Base-by-base conservation (phyloP, 2,329 filamentous ascomycete species). In the Fusarium sp. region DNA sequence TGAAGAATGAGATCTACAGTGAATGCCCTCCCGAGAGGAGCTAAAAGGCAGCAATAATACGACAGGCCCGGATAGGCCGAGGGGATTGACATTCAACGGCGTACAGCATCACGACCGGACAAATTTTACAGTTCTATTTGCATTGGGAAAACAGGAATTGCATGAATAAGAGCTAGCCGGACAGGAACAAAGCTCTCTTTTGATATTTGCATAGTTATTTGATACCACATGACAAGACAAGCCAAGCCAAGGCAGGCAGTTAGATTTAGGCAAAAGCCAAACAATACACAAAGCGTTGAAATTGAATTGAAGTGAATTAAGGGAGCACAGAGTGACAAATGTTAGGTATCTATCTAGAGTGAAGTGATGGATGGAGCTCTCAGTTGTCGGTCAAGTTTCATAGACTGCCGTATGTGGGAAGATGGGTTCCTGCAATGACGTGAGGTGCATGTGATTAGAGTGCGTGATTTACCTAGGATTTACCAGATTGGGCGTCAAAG, bases 1-100 rank as follows among this genome's bases (percentile, higher is more conserved):
- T 90, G 84, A 90, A 90, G 82, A 80, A 76, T 68, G 83, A 88
- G 61, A 90, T 91, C 46, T 85, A 88, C 72, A 78, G 78, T 68
- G 82, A 84, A 76, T 81, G 76, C 75, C 79, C 75, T 57, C 79
- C 68, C 7, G 71, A 72, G 32, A 75, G 74, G 63, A 69, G 66
- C 34, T 77, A 64, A 71, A 63, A 25, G 51, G 63, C 46, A 54
- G 50, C 48, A 49, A 50, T 74, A 69, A 72, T 66, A 62, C 51
- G 37, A 59, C 53, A 55, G 64, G 60, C 59, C 37, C 50, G 61
- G 46, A 63, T 43, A 51, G 50, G 60, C 62, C 30, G 28, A 41
- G 56, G 54, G 63, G 58, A 45, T 59, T 57, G 43, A 51, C 59
- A 56, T 69, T 66, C 45, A 34, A 56, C 46, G 71, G 73, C 71